These are phyloP conservation scores for Aureobasidium sp. DNA, from an alignment of 2,329 filamentous ascomycete genomes.

Conservation along the genomic window DNA sequence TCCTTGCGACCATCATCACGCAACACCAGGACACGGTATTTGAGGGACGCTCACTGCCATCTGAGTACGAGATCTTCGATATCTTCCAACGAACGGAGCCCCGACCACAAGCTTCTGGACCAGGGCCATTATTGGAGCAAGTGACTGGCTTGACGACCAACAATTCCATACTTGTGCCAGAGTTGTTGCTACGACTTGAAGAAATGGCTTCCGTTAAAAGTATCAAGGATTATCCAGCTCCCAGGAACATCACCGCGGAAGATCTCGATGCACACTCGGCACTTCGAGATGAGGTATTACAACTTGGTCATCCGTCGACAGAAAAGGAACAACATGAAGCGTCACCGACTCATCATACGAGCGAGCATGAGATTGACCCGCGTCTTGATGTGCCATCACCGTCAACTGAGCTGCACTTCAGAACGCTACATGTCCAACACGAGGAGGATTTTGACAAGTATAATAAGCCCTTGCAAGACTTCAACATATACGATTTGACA, in stretches of 20 bases:
- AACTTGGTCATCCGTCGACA: not conserved
- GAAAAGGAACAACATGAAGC: not conserved
- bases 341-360: not conserved
- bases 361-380: not conserved
- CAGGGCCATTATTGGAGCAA: not conserved
- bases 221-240: not conserved
- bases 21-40: not conserved
- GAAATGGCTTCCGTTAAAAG: not conserved
- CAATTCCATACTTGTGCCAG: not conserved
- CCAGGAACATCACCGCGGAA: not conserved
- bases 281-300: not conserved
- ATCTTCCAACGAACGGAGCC: not conserved
- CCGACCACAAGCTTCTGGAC: not conserved
- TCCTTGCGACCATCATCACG: not conserved
- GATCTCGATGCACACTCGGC: not conserved
- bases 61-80: not conserved
- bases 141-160: not conserved
- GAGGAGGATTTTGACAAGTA: not conserved
- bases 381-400: not conserved
- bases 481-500: not conserved
- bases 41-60: not conserved
- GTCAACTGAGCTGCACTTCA: not conserved
- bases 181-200: not conserved
- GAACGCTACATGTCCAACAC: not conserved
- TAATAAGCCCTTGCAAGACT: not conserved